Conservation (phyloP, 352 stramenopile species). For the Globisporangium lucens region DNA sequence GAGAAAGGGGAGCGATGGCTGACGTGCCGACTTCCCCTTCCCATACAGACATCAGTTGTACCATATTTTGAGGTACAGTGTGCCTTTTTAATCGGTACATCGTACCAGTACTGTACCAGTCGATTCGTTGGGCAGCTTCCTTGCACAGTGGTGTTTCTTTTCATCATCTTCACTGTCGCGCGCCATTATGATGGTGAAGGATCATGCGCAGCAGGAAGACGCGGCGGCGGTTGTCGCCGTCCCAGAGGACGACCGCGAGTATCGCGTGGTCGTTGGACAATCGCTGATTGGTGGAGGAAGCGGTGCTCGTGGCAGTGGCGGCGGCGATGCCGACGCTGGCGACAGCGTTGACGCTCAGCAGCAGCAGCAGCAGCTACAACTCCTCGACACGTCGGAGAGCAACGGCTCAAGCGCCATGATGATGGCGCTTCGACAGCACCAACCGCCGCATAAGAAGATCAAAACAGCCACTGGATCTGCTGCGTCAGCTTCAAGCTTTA, state of each 20-base stretch:
- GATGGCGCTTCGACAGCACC: conserved; percentile 1
- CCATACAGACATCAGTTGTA: not conserved
- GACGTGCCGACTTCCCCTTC: not conserved
- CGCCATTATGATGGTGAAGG: not conserved
- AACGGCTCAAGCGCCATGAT: conserved; percentile 6
- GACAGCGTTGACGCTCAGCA: not conserved
- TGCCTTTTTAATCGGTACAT: not conserved
- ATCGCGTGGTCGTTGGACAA: conserved; percentile 45
- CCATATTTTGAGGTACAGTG: not conserved
- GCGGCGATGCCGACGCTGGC: not conserved
- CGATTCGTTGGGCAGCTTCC: not conserved
- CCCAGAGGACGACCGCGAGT: conserved; percentile 51
- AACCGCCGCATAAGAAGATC: not conserved
- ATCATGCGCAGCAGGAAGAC: not conserved
- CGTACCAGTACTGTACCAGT: not conserved
- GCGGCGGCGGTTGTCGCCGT: not conserved
- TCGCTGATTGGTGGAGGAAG: conserved; percentile 27
- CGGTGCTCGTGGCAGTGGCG: not conserved
- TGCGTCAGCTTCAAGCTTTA: not conserved
- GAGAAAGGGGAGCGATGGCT: not conserved
- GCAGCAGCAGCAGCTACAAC: not conserved
- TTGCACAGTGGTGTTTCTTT: not conserved
- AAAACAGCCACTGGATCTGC: not conserved
- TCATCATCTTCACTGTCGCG: not conserved
- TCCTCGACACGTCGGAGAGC: conserved; percentile 1